Percentiles rank a stretch among this genome's conserved stretches.
phyloP scores from a whole-genome alignment of 371 early-diverging fungal species.

The Actinomortierella wolfii region DNA sequence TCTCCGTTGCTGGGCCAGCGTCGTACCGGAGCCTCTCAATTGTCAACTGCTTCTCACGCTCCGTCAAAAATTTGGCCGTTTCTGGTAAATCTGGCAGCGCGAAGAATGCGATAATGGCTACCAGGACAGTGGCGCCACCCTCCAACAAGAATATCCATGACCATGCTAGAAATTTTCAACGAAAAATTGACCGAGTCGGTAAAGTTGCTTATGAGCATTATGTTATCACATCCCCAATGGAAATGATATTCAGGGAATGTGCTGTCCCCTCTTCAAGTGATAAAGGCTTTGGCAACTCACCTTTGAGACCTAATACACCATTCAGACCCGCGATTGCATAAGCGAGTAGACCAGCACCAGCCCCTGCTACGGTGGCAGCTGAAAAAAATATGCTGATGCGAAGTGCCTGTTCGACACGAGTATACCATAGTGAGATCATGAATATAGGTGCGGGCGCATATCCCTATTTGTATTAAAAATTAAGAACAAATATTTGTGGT shows the following conservation, averaged over 20 bases:
- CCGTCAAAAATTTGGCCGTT: conserved; percentile 55
- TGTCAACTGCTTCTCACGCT: conserved; percentile 55
- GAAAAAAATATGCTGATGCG: conserved; percentile 73
- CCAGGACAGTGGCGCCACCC: conserved; percentile 55
- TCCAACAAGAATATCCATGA: conserved; percentile 70
- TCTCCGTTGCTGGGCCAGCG: conserved; percentile 54
- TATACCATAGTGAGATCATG: conserved; percentile 79
- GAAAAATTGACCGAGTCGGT: neutral
- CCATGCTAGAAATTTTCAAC: conserved; percentile 56
- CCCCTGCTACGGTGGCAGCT: conserved; percentile 73
- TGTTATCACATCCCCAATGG: conserved; percentile 47
- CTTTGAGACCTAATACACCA: conserved; percentile 47
- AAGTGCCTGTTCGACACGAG: conserved; percentile 70
- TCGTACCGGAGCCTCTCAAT: conserved; percentile 52
- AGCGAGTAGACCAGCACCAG: conserved; percentile 71
- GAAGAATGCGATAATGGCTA: conserved; percentile 50
- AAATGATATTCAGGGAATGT: conserved; percentile 60
- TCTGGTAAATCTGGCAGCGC: conserved; percentile 65
- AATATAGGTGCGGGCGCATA: conserved; percentile 21
- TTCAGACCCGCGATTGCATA: conserved; percentile 62
- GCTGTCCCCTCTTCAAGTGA: no score
- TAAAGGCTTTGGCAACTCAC: no score
- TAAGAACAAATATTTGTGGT: no score
- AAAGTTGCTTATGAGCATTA: conserved; percentile 27
- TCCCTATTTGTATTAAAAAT: conserved; percentile 9